These are phyloP conservation scores for Ochetophila trinervis DNA, from an alignment of 306 rosid genomes.

Conservation along the genomic window DNA sequence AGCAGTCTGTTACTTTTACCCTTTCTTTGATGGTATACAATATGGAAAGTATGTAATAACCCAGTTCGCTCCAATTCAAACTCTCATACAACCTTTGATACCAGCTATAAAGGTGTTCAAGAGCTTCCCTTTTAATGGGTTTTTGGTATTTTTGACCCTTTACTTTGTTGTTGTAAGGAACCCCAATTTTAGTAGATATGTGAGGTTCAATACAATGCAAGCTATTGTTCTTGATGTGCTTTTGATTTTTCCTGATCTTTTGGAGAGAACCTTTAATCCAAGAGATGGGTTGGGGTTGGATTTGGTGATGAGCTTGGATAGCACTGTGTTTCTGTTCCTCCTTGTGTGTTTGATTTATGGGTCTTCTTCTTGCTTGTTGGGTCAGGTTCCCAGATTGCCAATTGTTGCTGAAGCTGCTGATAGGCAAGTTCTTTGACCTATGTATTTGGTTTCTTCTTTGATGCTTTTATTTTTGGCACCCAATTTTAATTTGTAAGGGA, in stretches of 20 bases:
- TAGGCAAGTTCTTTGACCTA: conserved; percentile 74
- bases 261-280: conserved; percentile 85
- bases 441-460: conserved; percentile 4
- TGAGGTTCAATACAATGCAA: conserved; percentile 96
- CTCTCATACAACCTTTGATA: conserved; percentile 58
- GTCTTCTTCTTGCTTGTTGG: conserved; percentile 82
- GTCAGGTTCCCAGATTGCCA: conserved; percentile 82
- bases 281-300: conserved; percentile 79
- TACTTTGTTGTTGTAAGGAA: conserved; percentile 93
- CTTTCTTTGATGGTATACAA: conserved; percentile 86
- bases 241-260: conserved; percentile 75
- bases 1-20: conserved; percentile 85
- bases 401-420: conserved; percentile 98
- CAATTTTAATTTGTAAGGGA: conserved; percentile 1
- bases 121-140: conserved; percentile 85
- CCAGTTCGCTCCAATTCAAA: conserved; percentile 70
- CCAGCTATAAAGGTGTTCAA: conserved; percentile 88
- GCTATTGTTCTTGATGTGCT: conserved; percentile 94
- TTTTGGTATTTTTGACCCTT: conserved; percentile 73
- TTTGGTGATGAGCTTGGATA: conserved; percentile 90
- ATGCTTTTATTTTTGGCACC: conserved; percentile 21
- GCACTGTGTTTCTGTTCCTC: conserved; percentile 79
- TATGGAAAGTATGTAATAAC: conserved; percentile 81
- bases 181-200: conserved; percentile 77
- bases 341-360: conserved; percentile 85